Base-by-base conservation (phyloP, 2,329 filamentous ascomycete genomes). In the Pyricularia sp. region DNA sequence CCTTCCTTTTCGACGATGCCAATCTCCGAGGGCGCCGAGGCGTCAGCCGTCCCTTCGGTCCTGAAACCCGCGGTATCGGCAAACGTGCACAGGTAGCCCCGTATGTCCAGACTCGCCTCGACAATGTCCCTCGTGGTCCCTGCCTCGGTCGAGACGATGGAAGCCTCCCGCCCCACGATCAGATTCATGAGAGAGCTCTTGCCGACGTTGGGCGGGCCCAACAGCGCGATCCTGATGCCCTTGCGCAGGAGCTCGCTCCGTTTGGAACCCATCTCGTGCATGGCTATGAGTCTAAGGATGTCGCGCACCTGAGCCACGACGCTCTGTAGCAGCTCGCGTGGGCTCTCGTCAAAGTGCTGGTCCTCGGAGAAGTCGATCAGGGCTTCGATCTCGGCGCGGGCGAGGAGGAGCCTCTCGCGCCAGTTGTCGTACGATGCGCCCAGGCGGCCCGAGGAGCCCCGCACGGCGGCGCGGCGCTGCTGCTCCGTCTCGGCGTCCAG, bases 311-410 rank as follows among this genome's bases (percentile, higher is more conserved):
- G 86, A 0, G 69, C 69, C 1, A 85, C 82, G 33, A 97, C 90
- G 62, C 87, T 91, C 0, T 72, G 74, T 60, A 96, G 81, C 26
- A 97, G 80, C 65, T 89, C 83, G 0, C 81, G 77, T 0, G 91
- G 89, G 2, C 90, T 88, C 75, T 96, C 92, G 70, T 97, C 93
- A 71, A 99, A 96, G 77, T 97, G 90, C 76, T 99, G 93, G 71
- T 97, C 94, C 74, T 99, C 94, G 0, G 91, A 89, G 73, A 99
- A 99, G 75, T 99, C 94, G 67, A 99, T 97, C 69, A 99, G 78
- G 0, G 94, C 94, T 76, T 99, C 94, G 53, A 99, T 82, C 76
- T 97, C 93, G 10, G 91, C 94, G 1, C 94, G 85, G 10, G 93
- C 93, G 67, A 88, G 82, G 7, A 97, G 79, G 22, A 99, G 77